Evolutionary conservation across 192 early-diverging fungal genomes (phyloP), one percentile per base, ranked within the genome.

Genomic region (Helicostylum pulchrum): DNA sequence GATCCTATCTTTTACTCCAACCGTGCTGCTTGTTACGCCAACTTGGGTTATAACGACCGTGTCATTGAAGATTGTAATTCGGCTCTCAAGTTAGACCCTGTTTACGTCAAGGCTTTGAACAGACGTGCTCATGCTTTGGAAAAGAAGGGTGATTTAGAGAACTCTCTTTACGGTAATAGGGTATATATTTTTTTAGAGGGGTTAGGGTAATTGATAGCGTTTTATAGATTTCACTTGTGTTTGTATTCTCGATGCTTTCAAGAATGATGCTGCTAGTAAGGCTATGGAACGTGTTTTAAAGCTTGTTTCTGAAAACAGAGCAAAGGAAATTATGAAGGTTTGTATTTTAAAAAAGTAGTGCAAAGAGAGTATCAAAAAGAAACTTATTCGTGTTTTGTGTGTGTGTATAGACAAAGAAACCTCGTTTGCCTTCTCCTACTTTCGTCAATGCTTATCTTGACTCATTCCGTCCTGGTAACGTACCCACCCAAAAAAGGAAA

Each of bases 371-470:
- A 26, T 26, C 26, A 26, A 26, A 26, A 26, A n/a, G n/a, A 26
- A 26, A 26, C 26, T 26, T 26, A 57, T 31, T 17, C 3, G 4
- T 21, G 9, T 12, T 3, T 14, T 14, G 26, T 26, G 26, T 26
- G 26, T 26, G 26, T 26, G 1, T 26, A 5, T 58, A 77, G 70
- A 81, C 71, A 9, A 85, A 79, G 65, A 67, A 66, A 4, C 70
- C 50, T 20, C 83, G 83, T 8, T 76, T 99, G 53, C 97, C 96
- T n/a, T 95, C 92, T 7, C 80, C 83, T 70, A 94, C 93, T 39
- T 98, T 96, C 72, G 90, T 97, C 70, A 81, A 80, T 32, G 93
- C 93, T 4, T 99, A 96, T 74, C 83, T 99, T 70, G 95, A 98
- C 69, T 94, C 96, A 11, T 98, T 96, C 81, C 77, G 86, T 23